Evolutionary conservation across 108 stramenopile species (phyloP), one percentile per base, ranked within the genome.

Genomic region (Parietichytrium sp.): DNA sequence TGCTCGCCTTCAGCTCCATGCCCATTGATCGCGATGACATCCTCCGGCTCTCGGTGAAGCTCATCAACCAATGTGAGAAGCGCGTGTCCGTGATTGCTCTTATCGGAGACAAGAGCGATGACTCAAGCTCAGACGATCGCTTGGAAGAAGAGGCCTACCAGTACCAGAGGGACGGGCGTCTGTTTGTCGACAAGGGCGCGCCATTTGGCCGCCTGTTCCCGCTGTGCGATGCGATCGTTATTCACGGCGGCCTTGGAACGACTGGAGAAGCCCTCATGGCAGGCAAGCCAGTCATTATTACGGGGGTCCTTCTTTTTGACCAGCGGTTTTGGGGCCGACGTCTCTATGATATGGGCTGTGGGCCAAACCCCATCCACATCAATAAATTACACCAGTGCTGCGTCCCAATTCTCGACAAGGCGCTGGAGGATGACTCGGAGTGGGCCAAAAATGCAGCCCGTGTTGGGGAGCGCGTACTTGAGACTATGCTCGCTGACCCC

Each of bases 271-370:
- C 79, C 29, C 26, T 79, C 79, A 49, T 51, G 79, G 79, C 79
- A 16, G 12, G 79, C 15, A 30, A 30, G 49, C 79, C 79, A 26
- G 79, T 51, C 48, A 79, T 79, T 20, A 51, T 79, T 29, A 79
- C 79, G 10, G 79, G 79, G 12, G 79, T 79, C 48, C 13, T 79
- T 7, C 50, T 79, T 18, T 79, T 79, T 2, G 79, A 79, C 49
- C 79, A 79, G 79, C 48, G 79, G 8, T 79, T 79, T 25, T 79
- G 79, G 79, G 79, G 79, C 4, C 51, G 49, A 18, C 23, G 79
- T 7, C 51, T 48, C 79, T 29, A 49, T 25, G 79, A 79, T 27
- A 48, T 79, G 29, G 49, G 49, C 50, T 16, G 49, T 1, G 79
- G 79, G 10, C 79, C 79, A 8, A 51, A 51, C 49, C 49, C 49